phyloP scores from a whole-genome alignment of 257 asterid genomes.

The Dorcoceras hygrometricum region DNA sequence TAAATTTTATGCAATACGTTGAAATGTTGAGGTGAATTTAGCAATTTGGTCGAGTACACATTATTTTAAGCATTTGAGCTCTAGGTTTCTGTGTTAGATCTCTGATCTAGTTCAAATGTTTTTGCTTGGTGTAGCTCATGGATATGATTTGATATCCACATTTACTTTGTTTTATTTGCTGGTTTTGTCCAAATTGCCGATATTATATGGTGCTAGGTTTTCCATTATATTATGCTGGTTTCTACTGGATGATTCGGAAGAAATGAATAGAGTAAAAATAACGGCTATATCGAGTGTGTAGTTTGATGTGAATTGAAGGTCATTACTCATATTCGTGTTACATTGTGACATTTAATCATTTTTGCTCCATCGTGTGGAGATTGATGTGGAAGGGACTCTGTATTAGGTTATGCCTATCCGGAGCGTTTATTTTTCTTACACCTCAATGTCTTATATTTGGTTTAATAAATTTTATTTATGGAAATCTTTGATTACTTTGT shows the following conservation, averaged over 20 bases:
- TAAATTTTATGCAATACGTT: no score
- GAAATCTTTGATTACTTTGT: conserved; percentile 24
- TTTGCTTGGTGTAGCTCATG: conserved; percentile 21
- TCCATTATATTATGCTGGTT: neutral
- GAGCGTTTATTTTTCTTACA: no score
- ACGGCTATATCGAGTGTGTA: neutral
- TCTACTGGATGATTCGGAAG: neutral
- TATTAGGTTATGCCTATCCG: neutral
- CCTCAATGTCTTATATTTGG: conserved; percentile 13
- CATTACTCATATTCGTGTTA: neutral
- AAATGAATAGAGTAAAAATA: neutral
- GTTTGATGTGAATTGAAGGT: neutral
- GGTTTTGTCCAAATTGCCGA: neutral
- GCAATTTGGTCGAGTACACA: conserved; percentile 18
- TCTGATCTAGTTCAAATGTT: conserved; percentile 5
- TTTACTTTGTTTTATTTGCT: conserved; percentile 6
- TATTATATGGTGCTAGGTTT: neutral
- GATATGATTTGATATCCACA: conserved; percentile 19
- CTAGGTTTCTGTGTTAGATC: conserved; percentile 7
- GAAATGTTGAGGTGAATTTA: conserved; percentile 12
- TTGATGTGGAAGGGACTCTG: neutral
- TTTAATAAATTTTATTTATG: conserved; percentile 28
- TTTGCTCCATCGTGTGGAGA: neutral
- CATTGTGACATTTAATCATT: conserved; percentile 4
- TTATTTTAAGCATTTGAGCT: conserved; percentile 19